Percentiles rank a stretch among this genome's conserved stretches.
phyloP scores from a whole-genome alignment of 495 filamentous ascomycete species.

The Cercophora scortea region DNA sequence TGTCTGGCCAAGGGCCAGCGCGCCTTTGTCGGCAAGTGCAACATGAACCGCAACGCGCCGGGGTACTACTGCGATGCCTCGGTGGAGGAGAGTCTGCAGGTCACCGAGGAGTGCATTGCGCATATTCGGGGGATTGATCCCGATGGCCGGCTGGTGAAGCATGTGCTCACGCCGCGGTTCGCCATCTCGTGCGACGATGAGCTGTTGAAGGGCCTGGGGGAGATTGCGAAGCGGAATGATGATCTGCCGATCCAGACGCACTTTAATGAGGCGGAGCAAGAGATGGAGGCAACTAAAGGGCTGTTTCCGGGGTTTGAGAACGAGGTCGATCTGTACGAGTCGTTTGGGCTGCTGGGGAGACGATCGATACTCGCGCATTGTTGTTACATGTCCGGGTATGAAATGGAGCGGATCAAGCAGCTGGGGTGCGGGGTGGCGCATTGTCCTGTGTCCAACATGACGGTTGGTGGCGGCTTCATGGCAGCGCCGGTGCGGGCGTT shows the following conservation, averaged over 20 bases:
- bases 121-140: constrained; percentile 37
- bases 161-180: constrained; percentile 58
- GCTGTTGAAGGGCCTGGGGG: constrained; percentile 45
- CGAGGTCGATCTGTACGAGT: constrained; percentile 49
- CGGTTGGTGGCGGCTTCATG: constrained; percentile 52
- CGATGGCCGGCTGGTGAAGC: constrained; percentile 37
- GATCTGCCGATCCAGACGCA: constrained; percentile 57
- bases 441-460: constrained; percentile 58
- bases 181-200: constrained; percentile 50
- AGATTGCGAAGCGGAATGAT: constrained; percentile 39
- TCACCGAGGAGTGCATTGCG: constrained; percentile 46
- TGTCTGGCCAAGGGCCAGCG: constrained; percentile 52
- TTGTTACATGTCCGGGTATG: constrained; percentile 48
- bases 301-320: constrained; percentile 45
- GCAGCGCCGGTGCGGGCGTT: constrained; percentile 53
- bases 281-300: constrained; percentile 42
- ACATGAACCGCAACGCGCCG: constrained; percentile 56
- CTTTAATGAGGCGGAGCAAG: constrained; percentile 53
- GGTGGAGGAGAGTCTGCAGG: constrained; percentile 37
- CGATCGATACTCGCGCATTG: constrained; percentile 59
- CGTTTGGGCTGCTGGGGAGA: constrained; percentile 43
- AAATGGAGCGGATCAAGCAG: constrained; percentile 38
- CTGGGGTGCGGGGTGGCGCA: constrained; percentile 52
- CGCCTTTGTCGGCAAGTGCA: constrained; percentile 59
- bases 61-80: constrained; percentile 50